Conservation (phyloP, 495 filamentous ascomycete species). For the Podospora comata region DNA sequence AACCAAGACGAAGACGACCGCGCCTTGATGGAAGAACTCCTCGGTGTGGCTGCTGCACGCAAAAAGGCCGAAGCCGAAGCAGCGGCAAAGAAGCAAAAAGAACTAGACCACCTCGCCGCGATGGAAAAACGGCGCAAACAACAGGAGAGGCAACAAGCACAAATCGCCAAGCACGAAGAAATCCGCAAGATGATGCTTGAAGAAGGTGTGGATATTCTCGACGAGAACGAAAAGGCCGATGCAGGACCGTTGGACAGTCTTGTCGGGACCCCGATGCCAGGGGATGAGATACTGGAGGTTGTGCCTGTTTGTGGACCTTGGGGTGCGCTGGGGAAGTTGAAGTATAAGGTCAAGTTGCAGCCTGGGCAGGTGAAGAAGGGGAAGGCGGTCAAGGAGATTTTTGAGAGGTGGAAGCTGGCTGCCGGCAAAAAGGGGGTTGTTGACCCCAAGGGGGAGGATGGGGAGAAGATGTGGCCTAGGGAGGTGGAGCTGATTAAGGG, state of each 20-base stretch:
- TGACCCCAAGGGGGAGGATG: conserved; percentile 57
- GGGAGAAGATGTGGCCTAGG: conserved; percentile 72
- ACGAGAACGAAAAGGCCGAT: conserved; percentile 55
- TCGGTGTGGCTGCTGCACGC: conserved; percentile 64
- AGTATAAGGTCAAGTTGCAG: conserved; percentile 91
- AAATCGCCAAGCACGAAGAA: conserved; percentile 63
- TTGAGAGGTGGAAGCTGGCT: conserved; percentile 68
- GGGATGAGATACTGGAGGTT: conserved; percentile 84
- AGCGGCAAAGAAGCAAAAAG: conserved; percentile 47
- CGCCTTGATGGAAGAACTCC: conserved; percentile 70
- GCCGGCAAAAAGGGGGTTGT: conserved; percentile 54
- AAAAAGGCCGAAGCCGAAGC: conserved; percentile 54
- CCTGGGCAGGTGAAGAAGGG: conserved; percentile 89
- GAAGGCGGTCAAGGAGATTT: conserved; percentile 86
- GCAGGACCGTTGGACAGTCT: conserved; percentile 67
- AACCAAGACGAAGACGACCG: conserved; percentile 94
- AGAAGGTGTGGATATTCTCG: conserved; percentile 44
- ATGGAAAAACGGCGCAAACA: conserved; percentile 71
- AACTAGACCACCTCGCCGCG: conserved; percentile 61
- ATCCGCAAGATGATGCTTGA: conserved; percentile 55
- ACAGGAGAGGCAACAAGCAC: conserved; percentile 65
- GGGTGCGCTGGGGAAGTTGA: conserved; percentile 69
- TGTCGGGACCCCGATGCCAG: conserved; percentile 70
- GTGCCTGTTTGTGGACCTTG: conserved; percentile 92
- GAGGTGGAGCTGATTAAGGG: conserved; percentile 80